Percentiles rank a stretch among this genome's conserved stretches.
These are phyloP conservation scores for Brassica juncea DNA, from an alignment of 345 rosid genomes.

Conservation along the genomic window DNA sequence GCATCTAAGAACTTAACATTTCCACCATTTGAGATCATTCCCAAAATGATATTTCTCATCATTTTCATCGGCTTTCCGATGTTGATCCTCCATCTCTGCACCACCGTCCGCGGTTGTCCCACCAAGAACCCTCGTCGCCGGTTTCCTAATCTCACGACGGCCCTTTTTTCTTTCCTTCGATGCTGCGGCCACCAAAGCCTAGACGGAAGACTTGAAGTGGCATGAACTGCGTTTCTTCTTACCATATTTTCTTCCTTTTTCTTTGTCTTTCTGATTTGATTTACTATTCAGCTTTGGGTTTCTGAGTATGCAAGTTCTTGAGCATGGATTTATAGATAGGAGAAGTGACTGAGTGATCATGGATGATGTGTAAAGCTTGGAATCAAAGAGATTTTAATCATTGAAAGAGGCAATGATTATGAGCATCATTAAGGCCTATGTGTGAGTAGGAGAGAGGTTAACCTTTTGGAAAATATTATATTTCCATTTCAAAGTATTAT, in stretches of 20 bases:
- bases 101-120: slow-evolving; percentile 53
- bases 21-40: slow-evolving; percentile 51
- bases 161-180: slow-evolving; percentile 54
- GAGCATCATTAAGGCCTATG: slow-evolving; percentile 39
- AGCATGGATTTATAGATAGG: slow-evolving; percentile 23
- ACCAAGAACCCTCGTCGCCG: slow-evolving; percentile 64
- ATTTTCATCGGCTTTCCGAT: slow-evolving; percentile 54
- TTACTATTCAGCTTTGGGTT: neutral
- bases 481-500: slow-evolving; percentile 1
- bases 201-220: slow-evolving; percentile 24
- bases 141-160: slow-evolving; percentile 66
- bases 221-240: slow-evolving; percentile 35
- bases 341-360: slow-evolving; percentile 33
- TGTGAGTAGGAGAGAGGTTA: slow-evolving; percentile 18
- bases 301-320: slow-evolving; percentile 14
- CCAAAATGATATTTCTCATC: slow-evolving; percentile 62
- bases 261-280: neutral
- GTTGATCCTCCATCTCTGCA: slow-evolving; percentile 59
- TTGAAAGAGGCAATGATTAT: slow-evolving; percentile 41
- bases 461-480: slow-evolving; percentile 12
- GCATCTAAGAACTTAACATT: slow-evolving; percentile 39
- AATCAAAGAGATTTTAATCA: slow-evolving; percentile 37
- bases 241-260: slow-evolving; percentile 9
- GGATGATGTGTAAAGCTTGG: slow-evolving; percentile 38
- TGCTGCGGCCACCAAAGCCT: slow-evolving; percentile 46